phyloP scores from a whole-genome alignment of 2,329 filamentous ascomycete genomes.

The Botrytis byssoidea region DNA sequence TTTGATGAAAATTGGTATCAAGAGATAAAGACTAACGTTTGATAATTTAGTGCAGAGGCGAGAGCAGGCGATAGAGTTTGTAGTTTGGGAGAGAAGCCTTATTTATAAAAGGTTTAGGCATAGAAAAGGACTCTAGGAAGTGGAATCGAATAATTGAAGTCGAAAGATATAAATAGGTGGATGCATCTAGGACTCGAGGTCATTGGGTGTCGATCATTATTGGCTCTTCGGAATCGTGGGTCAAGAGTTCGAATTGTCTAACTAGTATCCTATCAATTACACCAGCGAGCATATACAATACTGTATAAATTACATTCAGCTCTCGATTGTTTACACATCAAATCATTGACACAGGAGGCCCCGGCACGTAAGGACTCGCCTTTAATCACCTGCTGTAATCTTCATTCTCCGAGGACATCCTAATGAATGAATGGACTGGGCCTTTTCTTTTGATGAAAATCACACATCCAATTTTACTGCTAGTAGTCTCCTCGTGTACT shows the following conservation, averaged over 20 bases:
- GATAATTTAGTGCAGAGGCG: background rate
- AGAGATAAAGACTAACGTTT: background rate
- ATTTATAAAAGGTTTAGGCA: background rate
- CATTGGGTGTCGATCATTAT: fast-evolving
- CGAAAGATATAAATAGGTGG: background rate
- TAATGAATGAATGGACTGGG: too few relatives aligned
- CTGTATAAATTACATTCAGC: background rate
- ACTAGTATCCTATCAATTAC: background rate
- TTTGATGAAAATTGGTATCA: background rate
- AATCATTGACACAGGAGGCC: background rate
- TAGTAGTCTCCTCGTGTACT: background rate
- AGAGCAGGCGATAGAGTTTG: slow-evolving; percentile 14
- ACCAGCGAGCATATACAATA: background rate
- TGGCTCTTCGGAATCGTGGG: background rate
- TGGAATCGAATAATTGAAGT: too few relatives aligned
- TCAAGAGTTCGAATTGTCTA: background rate
- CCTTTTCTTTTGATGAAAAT: background rate
- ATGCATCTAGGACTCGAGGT: background rate
- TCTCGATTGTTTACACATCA: background rate
- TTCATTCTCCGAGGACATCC: background rate
- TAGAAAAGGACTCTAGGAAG: fast-evolving
- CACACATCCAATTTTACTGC: background rate
- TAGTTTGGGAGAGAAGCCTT: slow-evolving; percentile 9
- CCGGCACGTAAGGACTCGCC: background rate
- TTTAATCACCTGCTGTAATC: background rate